phyloP scores from a whole-genome alignment of 164 flowering plant species.

The Echeveria elegans region DNA sequence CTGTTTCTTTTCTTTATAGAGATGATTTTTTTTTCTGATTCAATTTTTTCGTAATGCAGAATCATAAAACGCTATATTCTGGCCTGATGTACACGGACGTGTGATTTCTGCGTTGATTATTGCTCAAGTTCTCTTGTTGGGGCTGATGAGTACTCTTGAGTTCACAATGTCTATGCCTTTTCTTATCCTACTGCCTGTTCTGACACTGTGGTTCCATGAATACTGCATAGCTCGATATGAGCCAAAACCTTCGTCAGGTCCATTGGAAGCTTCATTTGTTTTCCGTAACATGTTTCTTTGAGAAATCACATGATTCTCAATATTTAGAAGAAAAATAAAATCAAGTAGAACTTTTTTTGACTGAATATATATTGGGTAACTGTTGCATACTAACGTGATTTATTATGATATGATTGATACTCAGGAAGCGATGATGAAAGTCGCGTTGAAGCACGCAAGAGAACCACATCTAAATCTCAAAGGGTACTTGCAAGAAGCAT shows the following conservation, averaged over 20 bases:
- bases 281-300: no score
- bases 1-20: no score
- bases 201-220: conserved; percentile 43
- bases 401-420: not conserved
- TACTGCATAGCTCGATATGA: conserved; percentile 61
- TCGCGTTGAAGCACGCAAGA: conserved; percentile 60
- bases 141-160: conserved; percentile 45
- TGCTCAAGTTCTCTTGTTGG: conserved; percentile 50
- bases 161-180: conserved; percentile 44
- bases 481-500: conserved; percentile 57
- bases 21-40: not conserved
- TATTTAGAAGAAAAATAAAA: no score
- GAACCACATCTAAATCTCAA: no score
- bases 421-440: conserved; percentile 86
- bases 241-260: conserved; percentile 65
- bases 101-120: conserved; percentile 38
- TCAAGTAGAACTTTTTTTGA: no score
- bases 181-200: conserved; percentile 48
- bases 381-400: not conserved
- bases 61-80: conserved; percentile 57
- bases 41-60: not conserved
- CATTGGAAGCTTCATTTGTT: no score
- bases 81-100: conserved; percentile 74
- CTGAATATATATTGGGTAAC: no score
- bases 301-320: no score